Evolutionary conservation across 2,329 filamentous ascomycete genomes (phyloP), one percentile per base, ranked within the genome.

Genomic region (Ophiostoma australiae): DNA sequence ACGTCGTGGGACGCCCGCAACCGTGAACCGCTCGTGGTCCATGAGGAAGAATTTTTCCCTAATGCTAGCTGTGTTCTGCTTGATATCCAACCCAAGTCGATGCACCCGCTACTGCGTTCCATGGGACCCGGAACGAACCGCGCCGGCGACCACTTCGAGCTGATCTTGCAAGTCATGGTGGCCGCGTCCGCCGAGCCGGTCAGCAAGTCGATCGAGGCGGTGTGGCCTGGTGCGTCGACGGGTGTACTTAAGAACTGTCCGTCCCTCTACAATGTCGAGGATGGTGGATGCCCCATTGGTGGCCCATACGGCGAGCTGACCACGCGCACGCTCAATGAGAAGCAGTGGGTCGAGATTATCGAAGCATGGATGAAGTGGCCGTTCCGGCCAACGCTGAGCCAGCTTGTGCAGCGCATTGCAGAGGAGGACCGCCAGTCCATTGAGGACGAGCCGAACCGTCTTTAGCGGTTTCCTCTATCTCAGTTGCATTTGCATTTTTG

Each of bases 1-100:
- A 78, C 94, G 3, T 76, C 83, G 35, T 94, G 89, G 87, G 92
- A 97, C 78, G 84, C 85, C 1, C 88, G 93, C 20, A 80, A 82
- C 1, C 88, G 87, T 76, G 92, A 97, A 76, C 91, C 92, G 0
- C 81, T 97, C 20, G 78, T 81, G 33, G 84, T 87, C 2, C 72
- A 81, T 4, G 69, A 79, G 0, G 76, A 84, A 0, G 93, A 97
- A 74, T 90, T 92, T 76, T 92, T 84, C 77, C 92, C 92, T 1
- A 81, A 84, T 33, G 79, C 83, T 10, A 80, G 83, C 7, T 81
- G 87, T 70, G 80, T 82, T 13, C 85, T 94, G 3, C 77, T 93
- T 20, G 91, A 93, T 77, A 81, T 92, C 72, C 86, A 89, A 74
- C 91, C 91, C 3, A 84, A 84, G 74, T 77, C 82, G 2, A 79